Percentiles rank a stretch among this genome's conserved stretches.
Conservation (phyloP, 257 asterid species). For the Fraxinus excelsior region DNA sequence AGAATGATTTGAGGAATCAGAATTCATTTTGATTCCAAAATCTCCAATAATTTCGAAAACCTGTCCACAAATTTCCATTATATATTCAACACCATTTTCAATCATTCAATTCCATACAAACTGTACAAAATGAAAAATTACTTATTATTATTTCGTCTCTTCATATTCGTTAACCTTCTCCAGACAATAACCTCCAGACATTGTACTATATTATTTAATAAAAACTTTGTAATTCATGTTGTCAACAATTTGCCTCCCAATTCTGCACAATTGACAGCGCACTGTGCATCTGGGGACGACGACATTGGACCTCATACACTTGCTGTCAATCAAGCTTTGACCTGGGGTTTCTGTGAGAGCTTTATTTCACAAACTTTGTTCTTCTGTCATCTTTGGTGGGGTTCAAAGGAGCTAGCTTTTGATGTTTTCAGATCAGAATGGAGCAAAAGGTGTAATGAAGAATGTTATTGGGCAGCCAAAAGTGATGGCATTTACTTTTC, state of each 20-base stretch:
- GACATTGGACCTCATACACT: not conserved
- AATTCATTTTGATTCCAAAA: no score
- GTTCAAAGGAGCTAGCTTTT: not conserved
- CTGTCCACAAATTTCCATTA: no score
- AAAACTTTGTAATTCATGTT: not conserved
- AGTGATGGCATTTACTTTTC: not conserved
- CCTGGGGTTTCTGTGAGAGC: not conserved
- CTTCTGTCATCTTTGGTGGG: constrained; percentile 22
- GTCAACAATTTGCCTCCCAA: constrained; percentile 9
- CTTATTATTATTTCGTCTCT: not conserved
- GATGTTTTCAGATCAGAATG: not conserved
- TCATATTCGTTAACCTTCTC: not conserved
- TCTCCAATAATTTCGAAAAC: no score
- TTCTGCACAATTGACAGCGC: not conserved
- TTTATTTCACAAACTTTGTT: not conserved
- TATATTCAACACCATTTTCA: no score
- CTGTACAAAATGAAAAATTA: not conserved
- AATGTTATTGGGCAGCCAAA: not conserved
- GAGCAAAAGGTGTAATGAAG: not conserved
- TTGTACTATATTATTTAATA: not conserved
- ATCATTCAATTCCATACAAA: no score
- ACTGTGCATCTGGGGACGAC: constrained; percentile 2
- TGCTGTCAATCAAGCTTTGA: not conserved
- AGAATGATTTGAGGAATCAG: no score
- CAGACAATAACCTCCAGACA: not conserved